Conservation (phyloP, 257 asterid species). For the Fraxinus anomala region DNA sequence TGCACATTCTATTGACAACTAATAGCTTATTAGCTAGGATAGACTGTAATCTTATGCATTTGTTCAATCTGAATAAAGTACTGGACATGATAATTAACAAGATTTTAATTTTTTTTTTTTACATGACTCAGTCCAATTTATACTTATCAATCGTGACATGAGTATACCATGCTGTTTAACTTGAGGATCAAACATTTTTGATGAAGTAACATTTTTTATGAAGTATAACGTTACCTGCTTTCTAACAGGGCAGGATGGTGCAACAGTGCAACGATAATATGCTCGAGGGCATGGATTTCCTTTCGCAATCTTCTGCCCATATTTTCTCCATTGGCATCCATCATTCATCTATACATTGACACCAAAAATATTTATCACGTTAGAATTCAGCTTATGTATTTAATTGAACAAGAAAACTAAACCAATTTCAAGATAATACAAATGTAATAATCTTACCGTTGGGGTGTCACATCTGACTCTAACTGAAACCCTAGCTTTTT, state of each 20-base stretch:
- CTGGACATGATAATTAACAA: too few relatives aligned
- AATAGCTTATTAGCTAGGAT: neutral
- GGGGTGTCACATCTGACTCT: conserved; percentile 91
- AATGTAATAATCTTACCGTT: conserved; percentile 45
- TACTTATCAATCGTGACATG: neutral
- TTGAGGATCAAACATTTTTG: neutral
- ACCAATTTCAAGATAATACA: neutral
- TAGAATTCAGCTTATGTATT: too few relatives aligned
- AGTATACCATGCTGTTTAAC: neutral
- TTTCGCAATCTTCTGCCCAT: conserved; percentile 91
- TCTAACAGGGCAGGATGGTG: conserved; percentile 85
- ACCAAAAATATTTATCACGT: too few relatives aligned
- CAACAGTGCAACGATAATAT: conserved; percentile 91
- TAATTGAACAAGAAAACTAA: neutral
- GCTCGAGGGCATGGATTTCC: conserved; percentile 99
- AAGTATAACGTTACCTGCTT: conserved; percentile 57
- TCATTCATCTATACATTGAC: conserved; percentile 64
- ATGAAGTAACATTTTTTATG: too few relatives aligned
- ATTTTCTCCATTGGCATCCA: conserved; percentile 99
- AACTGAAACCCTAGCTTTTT: conserved; percentile 95
- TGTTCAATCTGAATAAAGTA: neutral
- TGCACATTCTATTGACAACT: neutral
- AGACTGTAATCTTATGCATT: too few relatives aligned
- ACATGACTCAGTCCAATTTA: neutral
- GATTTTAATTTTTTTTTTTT: too few relatives aligned